Base-by-base conservation (phyloP, 768 basidiomycete species). In the Cystobasidium ongulense region DNA sequence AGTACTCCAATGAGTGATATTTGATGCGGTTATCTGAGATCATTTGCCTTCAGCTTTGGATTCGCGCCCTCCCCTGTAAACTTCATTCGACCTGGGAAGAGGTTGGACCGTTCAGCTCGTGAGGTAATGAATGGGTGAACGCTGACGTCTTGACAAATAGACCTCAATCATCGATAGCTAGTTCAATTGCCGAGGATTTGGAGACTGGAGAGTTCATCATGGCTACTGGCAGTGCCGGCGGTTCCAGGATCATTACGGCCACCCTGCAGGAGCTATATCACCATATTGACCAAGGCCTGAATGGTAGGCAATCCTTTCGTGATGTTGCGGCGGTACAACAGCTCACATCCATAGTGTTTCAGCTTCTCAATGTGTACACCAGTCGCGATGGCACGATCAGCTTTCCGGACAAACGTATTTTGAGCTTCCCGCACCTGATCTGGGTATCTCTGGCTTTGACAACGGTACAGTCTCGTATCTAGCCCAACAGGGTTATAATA, bases 161-260 rank as follows among this genome's bases (percentile, higher is more conserved):
- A 23, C 72, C 63, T 15, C 38, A 76, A 29, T 78, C 77, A 0
- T 77, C 76, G 38, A 80, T 80, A 63, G 68, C 80, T 5, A 80
- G 80, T 25, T 80, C 79, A 25, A 82, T 84, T 66, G 82, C 80
- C 7, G 83, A 84, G 72, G 79, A 83, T 70, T 77, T 80, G 33
- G 74, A 77, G n/a, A 76, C 66, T 0, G 82, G 82, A 2, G 78
- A 81, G 61, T 75, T 84, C 33, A 74, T 79, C 31, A 80, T 82
- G 62, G 81, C 82, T 7, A 83, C 82, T 0, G 82, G 82, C 31
- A 79, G 80, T 0, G 82, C 82, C 15, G 82, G 82, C 18, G 82
- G 82, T 77, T 76, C 25, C 25, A 31, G 75, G 1, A 74, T 59
- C 62, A 57, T 66, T 25, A 83, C 82, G 11, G 79, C 81, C 13